Conservation (phyloP, 495 filamentous ascomycete genomes). For the Penicillium malachiteum region DNA sequence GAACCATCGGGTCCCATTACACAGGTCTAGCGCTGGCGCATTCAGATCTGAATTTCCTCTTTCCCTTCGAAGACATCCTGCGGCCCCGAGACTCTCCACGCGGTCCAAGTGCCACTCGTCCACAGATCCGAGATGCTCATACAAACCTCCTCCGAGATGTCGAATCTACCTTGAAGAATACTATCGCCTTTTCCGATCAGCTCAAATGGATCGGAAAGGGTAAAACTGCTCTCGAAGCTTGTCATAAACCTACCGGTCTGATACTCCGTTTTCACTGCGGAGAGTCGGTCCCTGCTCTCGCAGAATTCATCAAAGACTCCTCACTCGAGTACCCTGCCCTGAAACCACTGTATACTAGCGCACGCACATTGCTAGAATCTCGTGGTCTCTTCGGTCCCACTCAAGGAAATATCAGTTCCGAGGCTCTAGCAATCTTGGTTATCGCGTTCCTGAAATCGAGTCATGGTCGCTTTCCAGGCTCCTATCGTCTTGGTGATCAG, state of each 20-base stretch:
- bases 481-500: slow-evolving; percentile 35
- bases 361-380: slow-evolving; percentile 49
- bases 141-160: slow-evolving; percentile 23
- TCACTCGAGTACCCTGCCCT: slow-evolving; percentile 49
- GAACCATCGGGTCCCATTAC: slow-evolving; percentile 50
- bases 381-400: slow-evolving; percentile 45
- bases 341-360: slow-evolving; percentile 45
- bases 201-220: slow-evolving; percentile 16
- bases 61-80: slow-evolving; percentile 26
- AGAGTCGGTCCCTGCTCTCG: slow-evolving; percentile 29
- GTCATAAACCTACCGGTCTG: slow-evolving; percentile 48
- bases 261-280: slow-evolving; percentile 46
- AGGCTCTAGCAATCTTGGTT: slow-evolving; percentile 56
- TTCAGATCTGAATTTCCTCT: slow-evolving; percentile 52
- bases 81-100: slow-evolving; percentile 20
- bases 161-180: slow-evolving; percentile 15
- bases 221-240: slow-evolving; percentile 25
- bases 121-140: slow-evolving; percentile 24
- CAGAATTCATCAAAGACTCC: slow-evolving; percentile 46
- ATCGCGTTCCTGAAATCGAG: slow-evolving; percentile 51
- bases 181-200: slow-evolving; percentile 8
- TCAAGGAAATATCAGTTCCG: slow-evolving; percentile 45
- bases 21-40: slow-evolving; percentile 52
- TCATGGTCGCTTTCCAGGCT: slow-evolving; percentile 29
- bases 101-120: slow-evolving; percentile 34